phyloP scores from a whole-genome alignment of 441 rosid species.

The Oxalis stricta region DNA sequence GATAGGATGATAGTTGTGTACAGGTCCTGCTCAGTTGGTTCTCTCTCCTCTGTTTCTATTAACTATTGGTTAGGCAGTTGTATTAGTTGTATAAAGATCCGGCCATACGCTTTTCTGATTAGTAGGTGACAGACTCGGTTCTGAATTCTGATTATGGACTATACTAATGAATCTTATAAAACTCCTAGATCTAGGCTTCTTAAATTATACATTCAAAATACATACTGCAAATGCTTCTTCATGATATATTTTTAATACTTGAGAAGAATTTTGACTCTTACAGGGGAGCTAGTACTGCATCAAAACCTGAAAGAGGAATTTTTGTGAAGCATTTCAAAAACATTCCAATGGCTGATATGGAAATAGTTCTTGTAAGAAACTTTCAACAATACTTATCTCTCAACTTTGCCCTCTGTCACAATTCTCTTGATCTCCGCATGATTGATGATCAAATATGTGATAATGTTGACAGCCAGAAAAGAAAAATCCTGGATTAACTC shows the following conservation, averaged over 20 bases:
- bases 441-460: constrained; percentile 3
- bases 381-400: constrained; percentile 8
- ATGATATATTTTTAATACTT: no score
- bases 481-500: constrained; percentile 92
- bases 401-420: background rate
- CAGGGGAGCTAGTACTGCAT: constrained; percentile 27
- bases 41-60: background rate
- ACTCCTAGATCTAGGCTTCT: no score
- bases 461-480: constrained; percentile 66
- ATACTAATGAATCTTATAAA: no score
- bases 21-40: constrained; percentile 27
- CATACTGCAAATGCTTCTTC: no score
- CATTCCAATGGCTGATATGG: constrained; percentile 64
- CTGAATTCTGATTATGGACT: no score
- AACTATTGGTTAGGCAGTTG: no score
- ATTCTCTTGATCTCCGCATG: background rate
- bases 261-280: background rate
- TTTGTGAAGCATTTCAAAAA: constrained; percentile 46
- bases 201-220: no score
- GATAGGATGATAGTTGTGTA: constrained; percentile 72
- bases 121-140: no score
- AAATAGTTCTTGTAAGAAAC: constrained; percentile 78
- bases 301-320: constrained; percentile 30
- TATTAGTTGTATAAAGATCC: no score
- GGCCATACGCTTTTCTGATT: no score